phyloP scores from a whole-genome alignment of 805 yeast species.

The Hanseniaspora valbyensis region DNA sequence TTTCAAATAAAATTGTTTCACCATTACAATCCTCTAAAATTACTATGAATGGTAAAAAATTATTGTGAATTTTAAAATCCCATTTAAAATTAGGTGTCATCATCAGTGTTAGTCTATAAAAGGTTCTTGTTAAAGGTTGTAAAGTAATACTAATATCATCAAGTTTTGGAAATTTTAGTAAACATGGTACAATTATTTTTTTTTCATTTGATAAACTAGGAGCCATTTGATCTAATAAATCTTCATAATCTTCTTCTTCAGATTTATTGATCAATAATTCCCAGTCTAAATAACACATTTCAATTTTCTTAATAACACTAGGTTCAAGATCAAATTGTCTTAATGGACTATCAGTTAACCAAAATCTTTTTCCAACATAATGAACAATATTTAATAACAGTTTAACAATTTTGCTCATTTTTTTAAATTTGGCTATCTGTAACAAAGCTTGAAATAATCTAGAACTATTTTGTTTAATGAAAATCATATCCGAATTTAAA shows the following conservation, averaged over 20 bases:
- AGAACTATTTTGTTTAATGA: constrained; percentile 86
- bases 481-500: constrained; percentile 82
- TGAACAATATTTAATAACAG: constrained; percentile 55
- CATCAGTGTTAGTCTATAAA: constrained; percentile 56
- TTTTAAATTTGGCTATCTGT: constrained; percentile 59
- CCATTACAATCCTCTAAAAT: constrained; percentile 79
- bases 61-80: constrained; percentile 56
- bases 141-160: constrained; percentile 41
- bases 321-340: constrained; percentile 73
- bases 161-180: constrained; percentile 58
- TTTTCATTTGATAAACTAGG: background rate
- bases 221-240: constrained; percentile 1
- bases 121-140: constrained; percentile 67
- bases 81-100: constrained; percentile 67
- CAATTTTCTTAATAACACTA: constrained; percentile 63
- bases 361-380: constrained; percentile 68
- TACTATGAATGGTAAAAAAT: constrained; percentile 53
- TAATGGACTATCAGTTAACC: constrained; percentile 79
- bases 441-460: constrained; percentile 74
- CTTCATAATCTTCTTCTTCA: background rate
- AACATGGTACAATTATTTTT: background rate
- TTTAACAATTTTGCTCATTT: constrained; percentile 59
- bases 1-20: constrained; percentile 53
- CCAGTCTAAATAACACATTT: constrained; percentile 78
- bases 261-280: constrained; percentile 19